Conservation (phyloP, 164 flowering plant species). For the Vitis rotundifolia region DNA sequence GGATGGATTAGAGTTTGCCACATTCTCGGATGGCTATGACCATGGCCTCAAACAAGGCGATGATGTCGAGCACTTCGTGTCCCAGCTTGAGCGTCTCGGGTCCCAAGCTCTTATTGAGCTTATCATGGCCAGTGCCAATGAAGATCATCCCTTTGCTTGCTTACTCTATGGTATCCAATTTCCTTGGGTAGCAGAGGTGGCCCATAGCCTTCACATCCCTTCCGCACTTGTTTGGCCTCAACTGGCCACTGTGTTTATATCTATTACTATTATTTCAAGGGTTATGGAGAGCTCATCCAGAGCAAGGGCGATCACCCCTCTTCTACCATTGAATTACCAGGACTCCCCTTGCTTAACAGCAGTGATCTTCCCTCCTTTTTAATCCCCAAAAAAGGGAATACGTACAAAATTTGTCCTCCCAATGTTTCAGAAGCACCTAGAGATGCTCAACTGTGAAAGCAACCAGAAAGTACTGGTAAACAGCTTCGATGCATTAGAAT, state of each 20-base stretch:
- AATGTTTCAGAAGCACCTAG: constrained; percentile 13
- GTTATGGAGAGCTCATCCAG: not conserved
- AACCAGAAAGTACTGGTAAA: constrained; percentile 35
- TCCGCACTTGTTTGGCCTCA: not conserved
- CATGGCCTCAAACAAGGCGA: not conserved
- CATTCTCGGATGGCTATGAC: constrained; percentile 13
- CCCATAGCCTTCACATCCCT: not conserved
- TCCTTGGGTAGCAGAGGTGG: constrained; percentile 5
- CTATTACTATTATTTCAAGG: constrained; percentile 2
- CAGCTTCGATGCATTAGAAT: constrained; percentile 43
- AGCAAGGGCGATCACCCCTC: no score
- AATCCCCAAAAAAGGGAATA: not conserved
- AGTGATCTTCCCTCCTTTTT: constrained; percentile 7
- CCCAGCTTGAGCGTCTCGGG: not conserved
- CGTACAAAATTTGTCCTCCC: not conserved
- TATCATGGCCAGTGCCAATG: not conserved
- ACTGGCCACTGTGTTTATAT: not conserved
- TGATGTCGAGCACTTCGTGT: not conserved
- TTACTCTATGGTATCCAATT: not conserved
- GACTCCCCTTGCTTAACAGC: not conserved
- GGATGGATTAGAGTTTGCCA: not conserved
- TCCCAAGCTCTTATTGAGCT: not conserved
- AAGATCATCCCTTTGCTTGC: not conserved
- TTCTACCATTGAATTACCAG: no score
- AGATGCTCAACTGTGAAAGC: constrained; percentile 8